A percentile compares a stretch with the other conserved stretches of the same genome.
Conservation (phyloP, 768 basidiomycete genomes). For the Cytidiella melzeri region DNA sequence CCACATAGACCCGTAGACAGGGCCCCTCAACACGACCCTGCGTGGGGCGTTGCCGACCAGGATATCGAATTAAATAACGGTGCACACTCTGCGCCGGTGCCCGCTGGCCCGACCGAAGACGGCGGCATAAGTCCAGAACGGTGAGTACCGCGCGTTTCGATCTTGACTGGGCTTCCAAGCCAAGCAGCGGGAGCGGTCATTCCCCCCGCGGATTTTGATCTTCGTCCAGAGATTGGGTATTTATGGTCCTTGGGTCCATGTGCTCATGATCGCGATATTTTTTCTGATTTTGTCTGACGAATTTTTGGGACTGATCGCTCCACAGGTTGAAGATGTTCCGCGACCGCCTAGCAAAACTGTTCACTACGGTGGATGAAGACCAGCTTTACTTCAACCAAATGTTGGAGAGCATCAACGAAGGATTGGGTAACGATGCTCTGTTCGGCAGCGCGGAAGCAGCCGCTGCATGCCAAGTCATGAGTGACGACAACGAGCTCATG, state of each 20-base stretch:
- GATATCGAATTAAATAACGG: constrained; percentile 55
- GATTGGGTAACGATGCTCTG: constrained; percentile 56
- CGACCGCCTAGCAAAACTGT: constrained; percentile 63
- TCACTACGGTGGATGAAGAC: constrained; percentile 71
- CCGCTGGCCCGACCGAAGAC: constrained; percentile 31
- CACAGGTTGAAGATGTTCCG: constrained; percentile 83
- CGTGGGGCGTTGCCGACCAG: constrained; percentile 65
- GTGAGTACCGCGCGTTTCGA: no score
- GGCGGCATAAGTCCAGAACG: constrained; percentile 49
- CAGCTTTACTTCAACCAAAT: constrained; percentile 66
- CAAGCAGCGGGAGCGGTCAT: no score
- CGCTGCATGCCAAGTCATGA: constrained; percentile 68
- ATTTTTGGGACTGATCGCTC: no score
- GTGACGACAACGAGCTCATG: constrained; percentile 78
- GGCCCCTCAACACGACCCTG: constrained; percentile 41
- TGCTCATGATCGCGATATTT: no score
- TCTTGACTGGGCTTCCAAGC: no score
- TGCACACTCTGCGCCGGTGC: constrained; percentile 27
- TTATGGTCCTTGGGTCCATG: no score
- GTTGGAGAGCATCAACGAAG: constrained; percentile 71
- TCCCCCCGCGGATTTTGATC: no score
- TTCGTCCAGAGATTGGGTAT: no score
- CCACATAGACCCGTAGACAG: constrained; percentile 23
- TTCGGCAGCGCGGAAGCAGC: constrained; percentile 83
- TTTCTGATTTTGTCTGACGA: no score